Evolutionary conservation across 176 grass and related monocot genomes (phyloP), one percentile per base, ranked within the genome.

Genomic region (barley (Hordeum vulgare)): DNA sequence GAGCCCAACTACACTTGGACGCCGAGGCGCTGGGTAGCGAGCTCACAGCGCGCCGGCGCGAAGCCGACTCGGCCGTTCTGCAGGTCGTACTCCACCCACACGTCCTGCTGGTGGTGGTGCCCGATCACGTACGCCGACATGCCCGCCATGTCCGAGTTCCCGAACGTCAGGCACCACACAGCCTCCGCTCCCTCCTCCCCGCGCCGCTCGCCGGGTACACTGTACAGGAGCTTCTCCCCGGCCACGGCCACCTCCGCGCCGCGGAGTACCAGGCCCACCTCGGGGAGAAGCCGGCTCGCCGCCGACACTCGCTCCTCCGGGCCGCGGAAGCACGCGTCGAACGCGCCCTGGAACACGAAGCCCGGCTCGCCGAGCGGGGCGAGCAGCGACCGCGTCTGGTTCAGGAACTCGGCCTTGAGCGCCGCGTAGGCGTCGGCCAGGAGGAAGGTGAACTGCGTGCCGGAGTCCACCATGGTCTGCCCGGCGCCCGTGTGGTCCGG

Each of bases 31-130:
- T 84, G 74, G 29, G 54, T 80, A 29, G 85, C 90, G n/a, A 87
- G 63, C 73, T 91, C 92, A 83, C 92, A 97, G 17, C 86, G 80
- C 8, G 79, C 58, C 0, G 86, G 86, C 28, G 92, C 90, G 25
- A 97, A 90, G 34, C 92, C 90, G 47, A 94, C 84, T 58, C 88
- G 89, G 23, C 87, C 53, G 61, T 97, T 97, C 71, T 80, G 66
- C 17, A 97, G 87, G 74, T 97, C 95, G 80, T 92, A 97, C 78
- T 97, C 89, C 7, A 97, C 94, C 94, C 92, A 97, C 65, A 92
- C 81, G 73, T 97, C 80, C 76, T 94, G 88, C 86, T 97, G 90
- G 90, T 97, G 92, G 84, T 97, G 88, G 88, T 94, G 92, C 39
- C 92, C 92, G 60, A 97, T 97, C 63, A 97, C 86, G 80, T 87